Evolutionary conservation across 2,329 filamentous ascomycete species (phyloP).

Genomic region (Aureobasidium pullulans): DNA sequence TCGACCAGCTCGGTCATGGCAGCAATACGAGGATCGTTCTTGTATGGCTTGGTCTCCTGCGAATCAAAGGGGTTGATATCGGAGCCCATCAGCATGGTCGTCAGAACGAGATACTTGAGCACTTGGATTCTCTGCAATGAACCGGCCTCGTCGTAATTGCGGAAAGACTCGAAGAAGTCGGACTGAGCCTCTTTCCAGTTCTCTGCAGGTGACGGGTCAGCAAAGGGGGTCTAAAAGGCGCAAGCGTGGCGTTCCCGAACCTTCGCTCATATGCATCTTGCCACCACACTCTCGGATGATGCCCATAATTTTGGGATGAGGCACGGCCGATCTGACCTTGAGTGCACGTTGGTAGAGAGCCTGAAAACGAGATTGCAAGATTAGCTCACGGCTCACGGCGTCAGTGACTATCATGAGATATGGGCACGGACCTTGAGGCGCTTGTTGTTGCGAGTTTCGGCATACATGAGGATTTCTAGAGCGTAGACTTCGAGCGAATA

Average conservation of each 20-base stretch:
- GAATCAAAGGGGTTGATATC: conserved; percentile 98
- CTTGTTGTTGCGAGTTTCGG: conserved; percentile 95
- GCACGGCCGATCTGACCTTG: conserved; percentile 89
- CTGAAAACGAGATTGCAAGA: conserved; percentile 25
- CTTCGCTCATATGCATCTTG: conserved; percentile 99
- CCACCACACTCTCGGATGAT: conserved; percentile 97
- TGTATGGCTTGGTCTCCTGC: conserved; percentile 97
- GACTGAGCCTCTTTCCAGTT: conserved; percentile 97
- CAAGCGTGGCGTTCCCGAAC: conserved; percentile 24
- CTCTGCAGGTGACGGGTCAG: conserved; percentile 44
- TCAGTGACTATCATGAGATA: conserved; percentile 7
- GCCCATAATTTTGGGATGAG: conserved; percentile 97
- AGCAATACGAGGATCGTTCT: conserved; percentile 86
- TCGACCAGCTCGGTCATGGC: conserved; percentile 97
- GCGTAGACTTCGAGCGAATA: conserved; percentile 95
- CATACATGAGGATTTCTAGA: conserved; percentile 97
- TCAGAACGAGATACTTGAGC: conserved; percentile 90
- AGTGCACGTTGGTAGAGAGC: conserved; percentile 84
- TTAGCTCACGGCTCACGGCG: conserved; percentile 13
- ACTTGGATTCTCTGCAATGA: conserved; percentile 95
- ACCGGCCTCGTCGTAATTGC: conserved; percentile 96
- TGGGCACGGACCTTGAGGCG: conserved; percentile 61
- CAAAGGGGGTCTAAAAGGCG: background rate
- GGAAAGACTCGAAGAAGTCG: conserved; percentile 98
- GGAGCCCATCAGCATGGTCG: conserved; percentile 97